phyloP scores from a whole-genome alignment of 495 filamentous ascomycete species.

The Penicillium cinerascens region DNA sequence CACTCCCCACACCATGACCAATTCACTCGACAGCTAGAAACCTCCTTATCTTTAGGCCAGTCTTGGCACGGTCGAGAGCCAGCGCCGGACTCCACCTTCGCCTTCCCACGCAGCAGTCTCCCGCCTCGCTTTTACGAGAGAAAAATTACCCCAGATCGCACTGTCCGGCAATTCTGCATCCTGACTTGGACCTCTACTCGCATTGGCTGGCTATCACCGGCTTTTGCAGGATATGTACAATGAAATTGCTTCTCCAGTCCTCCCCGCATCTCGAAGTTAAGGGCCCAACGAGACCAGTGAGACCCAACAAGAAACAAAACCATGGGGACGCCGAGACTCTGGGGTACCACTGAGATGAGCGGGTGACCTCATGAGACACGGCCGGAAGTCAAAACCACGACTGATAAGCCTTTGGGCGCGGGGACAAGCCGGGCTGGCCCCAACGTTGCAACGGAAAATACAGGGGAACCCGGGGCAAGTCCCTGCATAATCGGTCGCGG shows the following conservation, averaged over 20 bases:
- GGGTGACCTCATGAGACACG: constrained; percentile 3
- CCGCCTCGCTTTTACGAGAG: constrained; percentile 24
- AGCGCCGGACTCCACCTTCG: constrained; percentile 21
- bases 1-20: neutral
- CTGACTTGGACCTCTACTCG: neutral
- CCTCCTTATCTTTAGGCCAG: constrained; percentile 18
- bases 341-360: constrained; percentile 6
- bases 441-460: constrained; percentile 22
- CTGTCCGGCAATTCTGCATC: neutral
- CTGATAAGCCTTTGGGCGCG: constrained; percentile 11
- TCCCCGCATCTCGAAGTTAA: neutral
- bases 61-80: constrained; percentile 13
- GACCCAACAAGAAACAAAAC: neutral
- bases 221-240: neutral
- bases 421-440: constrained; percentile 3
- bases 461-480: neutral
- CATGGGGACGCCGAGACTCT: constrained; percentile 6
- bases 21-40: constrained; percentile 16
- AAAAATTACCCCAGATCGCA: constrained; percentile 28
- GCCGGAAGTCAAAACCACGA: constrained; percentile 7
- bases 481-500: neutral
- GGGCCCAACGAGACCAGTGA: neutral
- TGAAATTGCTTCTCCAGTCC: neutral
- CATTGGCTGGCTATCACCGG: constrained; percentile 13
- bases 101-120: constrained; percentile 3